These are phyloP conservation scores for Emiliania huxleyi DNA, from an alignment of 78 protist genomes.

Conservation along the genomic window DNA sequence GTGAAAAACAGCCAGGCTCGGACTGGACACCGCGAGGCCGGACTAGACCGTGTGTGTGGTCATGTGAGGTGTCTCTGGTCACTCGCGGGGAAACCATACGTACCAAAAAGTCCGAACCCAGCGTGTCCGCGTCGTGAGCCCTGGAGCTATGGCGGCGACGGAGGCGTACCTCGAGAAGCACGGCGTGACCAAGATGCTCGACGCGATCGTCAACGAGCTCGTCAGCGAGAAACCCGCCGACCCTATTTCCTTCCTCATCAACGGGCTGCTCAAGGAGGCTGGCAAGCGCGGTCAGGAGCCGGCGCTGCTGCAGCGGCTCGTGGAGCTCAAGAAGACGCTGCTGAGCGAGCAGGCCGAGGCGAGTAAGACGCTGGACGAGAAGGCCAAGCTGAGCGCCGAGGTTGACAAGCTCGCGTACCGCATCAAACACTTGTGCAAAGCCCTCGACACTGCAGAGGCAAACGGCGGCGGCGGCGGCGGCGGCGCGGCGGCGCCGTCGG, in stretches of 20 bases:
- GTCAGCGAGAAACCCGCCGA: neutral
- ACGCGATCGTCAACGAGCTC: neutral
- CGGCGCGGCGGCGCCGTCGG: neutral
- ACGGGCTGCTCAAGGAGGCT: neutral
- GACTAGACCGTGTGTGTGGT: too few species aligned
- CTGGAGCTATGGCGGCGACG: too few species aligned
- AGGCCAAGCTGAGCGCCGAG: neutral
- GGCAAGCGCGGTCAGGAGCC: neutral
- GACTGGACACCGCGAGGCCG: too few species aligned
- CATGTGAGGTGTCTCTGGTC: too few species aligned
- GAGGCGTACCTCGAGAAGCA: constrained; percentile 8
- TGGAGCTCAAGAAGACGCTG: neutral
- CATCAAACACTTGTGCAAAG: neutral
- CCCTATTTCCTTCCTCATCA: neutral
- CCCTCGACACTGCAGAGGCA: neutral
- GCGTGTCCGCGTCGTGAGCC: too few species aligned
- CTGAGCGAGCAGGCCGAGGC: neutral
- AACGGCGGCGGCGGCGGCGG: neutral
- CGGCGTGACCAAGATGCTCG: neutral
- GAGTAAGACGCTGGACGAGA: neutral
- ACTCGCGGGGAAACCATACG: too few species aligned
- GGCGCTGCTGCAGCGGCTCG: neutral
- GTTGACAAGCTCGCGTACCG: neutral
- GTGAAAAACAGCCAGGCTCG: too few species aligned
- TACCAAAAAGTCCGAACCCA: too few species aligned